These are phyloP conservation scores for Pichia sp. DNA, from an alignment of 1,139 yeast species.

Conservation along the genomic window DNA sequence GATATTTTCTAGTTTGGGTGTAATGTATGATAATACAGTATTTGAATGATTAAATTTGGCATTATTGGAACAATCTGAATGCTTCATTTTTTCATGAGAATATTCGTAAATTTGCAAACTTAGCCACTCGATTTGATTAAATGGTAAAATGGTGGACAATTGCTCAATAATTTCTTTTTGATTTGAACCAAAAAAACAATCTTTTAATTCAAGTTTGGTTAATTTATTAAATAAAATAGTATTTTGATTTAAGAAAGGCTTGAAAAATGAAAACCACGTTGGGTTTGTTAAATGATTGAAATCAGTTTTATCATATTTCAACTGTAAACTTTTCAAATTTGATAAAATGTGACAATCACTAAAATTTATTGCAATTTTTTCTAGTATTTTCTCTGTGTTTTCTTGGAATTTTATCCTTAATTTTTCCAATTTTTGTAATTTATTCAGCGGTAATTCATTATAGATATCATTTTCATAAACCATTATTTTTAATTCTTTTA, in stretches of 20 bases:
- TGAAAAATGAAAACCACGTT: conserved; percentile 26
- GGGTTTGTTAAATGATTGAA: conserved; percentile 21
- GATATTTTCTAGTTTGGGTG: conserved; percentile 16
- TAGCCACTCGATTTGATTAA: conserved; percentile 17
- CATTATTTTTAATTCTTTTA: conserved; percentile 16
- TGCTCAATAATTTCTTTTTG: conserved; percentile 12
- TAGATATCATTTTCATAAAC: conserved; percentile 11
- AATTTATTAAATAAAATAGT: conserved; percentile 11
- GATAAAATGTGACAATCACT: conserved; percentile 6
- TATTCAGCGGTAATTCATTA: conserved; percentile 5
- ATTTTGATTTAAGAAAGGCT: neutral
- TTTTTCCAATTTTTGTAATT: conserved; percentile 9
- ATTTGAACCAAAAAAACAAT: conserved; percentile 21
- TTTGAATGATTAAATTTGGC: conserved; percentile 1
- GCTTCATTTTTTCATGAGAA: conserved; percentile 21
- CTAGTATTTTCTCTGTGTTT: conserved; percentile 18
- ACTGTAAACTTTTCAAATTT: conserved; percentile 13
- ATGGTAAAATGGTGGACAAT: conserved; percentile 15
- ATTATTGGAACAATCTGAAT: conserved; percentile 4
- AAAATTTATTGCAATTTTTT: conserved; percentile 10
- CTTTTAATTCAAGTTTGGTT: conserved; percentile 16
- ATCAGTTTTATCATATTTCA: conserved; percentile 19
- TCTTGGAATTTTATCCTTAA: conserved; percentile 20
- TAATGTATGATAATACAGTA: conserved; percentile 11
- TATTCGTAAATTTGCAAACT: conserved; percentile 22